phyloP scores from a whole-genome alignment of 2,329 filamentous ascomycete genomes.

The Dactylellina drechsleri region DNA sequence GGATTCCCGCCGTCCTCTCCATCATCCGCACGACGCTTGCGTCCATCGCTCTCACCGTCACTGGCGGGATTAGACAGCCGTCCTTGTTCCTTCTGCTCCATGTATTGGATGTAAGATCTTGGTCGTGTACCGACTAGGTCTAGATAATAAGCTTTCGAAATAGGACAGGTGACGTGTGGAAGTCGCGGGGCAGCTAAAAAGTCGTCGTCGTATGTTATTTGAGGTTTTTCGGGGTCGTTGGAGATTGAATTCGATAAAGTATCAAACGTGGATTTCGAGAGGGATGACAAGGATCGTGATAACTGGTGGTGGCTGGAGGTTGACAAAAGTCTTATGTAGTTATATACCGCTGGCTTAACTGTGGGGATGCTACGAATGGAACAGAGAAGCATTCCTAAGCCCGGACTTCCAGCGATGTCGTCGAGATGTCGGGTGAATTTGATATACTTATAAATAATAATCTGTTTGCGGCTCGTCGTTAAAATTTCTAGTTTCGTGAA shows the following conservation, averaged over 20 bases:
- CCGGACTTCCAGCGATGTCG: background rate
- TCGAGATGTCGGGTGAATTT: too few relatives aligned
- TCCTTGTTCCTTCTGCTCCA: slow-evolving; percentile 43
- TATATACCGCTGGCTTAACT: too few relatives aligned
- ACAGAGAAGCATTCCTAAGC: too few relatives aligned
- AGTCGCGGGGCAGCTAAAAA: slow-evolving; percentile 17
- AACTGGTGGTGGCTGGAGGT: slow-evolving; percentile 6
- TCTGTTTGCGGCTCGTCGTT: background rate
- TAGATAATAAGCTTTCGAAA: slow-evolving; percentile 15
- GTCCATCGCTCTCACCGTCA: slow-evolving; percentile 22
- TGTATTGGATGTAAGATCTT: slow-evolving; percentile 43
- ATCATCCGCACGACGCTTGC: slow-evolving; percentile 30
- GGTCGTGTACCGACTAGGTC: slow-evolving; percentile 45
- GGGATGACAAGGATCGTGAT: background rate
- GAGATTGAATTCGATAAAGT: background rate
- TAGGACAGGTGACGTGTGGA: slow-evolving; percentile 5
- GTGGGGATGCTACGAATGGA: too few relatives aligned
- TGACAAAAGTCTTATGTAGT: background rate
- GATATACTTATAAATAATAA: too few relatives aligned
- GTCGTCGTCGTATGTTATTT: slow-evolving; percentile 38
- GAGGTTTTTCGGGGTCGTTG: background rate
- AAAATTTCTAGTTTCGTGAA: slow-evolving; percentile 23
- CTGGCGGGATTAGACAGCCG: slow-evolving; percentile 13
- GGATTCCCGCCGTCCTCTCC: slow-evolving; percentile 2
- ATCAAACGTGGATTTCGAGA: background rate